A percentile compares a stretch with the other conserved stretches of the same genome.
Conservation (phyloP, 768 basidiomycete species). For the Boletus sp. region DNA sequence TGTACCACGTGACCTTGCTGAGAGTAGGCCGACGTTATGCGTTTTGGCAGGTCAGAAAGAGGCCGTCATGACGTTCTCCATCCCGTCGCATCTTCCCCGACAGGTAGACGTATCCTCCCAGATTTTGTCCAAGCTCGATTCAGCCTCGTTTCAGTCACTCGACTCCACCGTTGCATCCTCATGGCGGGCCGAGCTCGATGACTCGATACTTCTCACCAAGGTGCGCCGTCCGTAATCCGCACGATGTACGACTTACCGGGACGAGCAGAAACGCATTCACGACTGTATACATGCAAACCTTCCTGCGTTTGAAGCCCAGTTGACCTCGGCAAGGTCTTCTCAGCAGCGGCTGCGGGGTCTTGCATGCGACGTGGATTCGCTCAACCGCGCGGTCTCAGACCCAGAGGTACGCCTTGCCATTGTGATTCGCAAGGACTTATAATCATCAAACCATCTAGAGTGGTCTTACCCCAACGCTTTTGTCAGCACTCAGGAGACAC, state of each 20-base stretch:
- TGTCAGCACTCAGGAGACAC: slow-evolving; percentile 56
- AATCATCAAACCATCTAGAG: slow-evolving; percentile 41
- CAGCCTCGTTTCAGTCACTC: slow-evolving; percentile 53
- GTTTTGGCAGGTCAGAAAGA: background rate
- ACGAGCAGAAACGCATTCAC: slow-evolving; percentile 59
- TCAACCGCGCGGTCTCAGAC: slow-evolving; percentile 51
- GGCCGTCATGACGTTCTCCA: slow-evolving; percentile 63
- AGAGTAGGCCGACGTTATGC: background rate
- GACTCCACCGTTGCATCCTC: slow-evolving; percentile 58
- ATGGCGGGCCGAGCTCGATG: slow-evolving; percentile 73
- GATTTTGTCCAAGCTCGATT: slow-evolving; percentile 67
- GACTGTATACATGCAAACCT: slow-evolving; percentile 67
- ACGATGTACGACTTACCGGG: background rate
- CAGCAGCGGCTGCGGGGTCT: slow-evolving; percentile 56
- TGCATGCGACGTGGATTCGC: slow-evolving; percentile 46
- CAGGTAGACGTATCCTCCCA: slow-evolving; percentile 68
- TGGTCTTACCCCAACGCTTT: slow-evolving; percentile 61
- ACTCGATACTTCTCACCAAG: slow-evolving; percentile 67
- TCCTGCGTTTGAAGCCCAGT: slow-evolving; percentile 60
- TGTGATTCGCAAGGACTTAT: background rate
- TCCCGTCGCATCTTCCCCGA: slow-evolving; percentile 72
- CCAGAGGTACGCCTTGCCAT: slow-evolving; percentile 47
- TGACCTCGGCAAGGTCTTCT: slow-evolving; percentile 59
- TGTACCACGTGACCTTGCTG: slow-evolving; percentile 18
- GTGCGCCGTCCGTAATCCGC: slow-evolving; percentile 35